These are phyloP conservation scores for Dictyostelium intermedium DNA, from an alignment of 78 protist genomes.

Conservation along the genomic window DNA sequence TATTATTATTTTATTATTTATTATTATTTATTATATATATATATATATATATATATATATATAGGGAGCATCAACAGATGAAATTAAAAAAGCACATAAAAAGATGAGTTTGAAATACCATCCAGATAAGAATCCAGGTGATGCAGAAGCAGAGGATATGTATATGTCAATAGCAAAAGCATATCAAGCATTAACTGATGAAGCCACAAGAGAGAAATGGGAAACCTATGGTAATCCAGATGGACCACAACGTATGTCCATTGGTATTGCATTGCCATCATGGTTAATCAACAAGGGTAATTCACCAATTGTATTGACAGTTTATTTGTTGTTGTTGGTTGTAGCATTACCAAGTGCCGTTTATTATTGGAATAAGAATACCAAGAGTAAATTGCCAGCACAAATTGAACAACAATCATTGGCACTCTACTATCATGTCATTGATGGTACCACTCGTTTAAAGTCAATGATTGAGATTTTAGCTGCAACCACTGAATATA, in stretches of 20 bases:
- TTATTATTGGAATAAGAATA: slow-evolving; percentile 35
- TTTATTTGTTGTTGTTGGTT: slow-evolving; percentile 59
- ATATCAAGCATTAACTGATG: slow-evolving; percentile 63
- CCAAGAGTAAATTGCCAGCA: background rate
- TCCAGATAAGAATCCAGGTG: slow-evolving; percentile 65
- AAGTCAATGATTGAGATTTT: slow-evolving; percentile 59
- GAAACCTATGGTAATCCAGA: slow-evolving; percentile 88
- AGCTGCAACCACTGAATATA: slow-evolving; percentile 37
- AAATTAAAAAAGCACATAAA: slow-evolving; percentile 75
- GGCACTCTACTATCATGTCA: slow-evolving; percentile 33
- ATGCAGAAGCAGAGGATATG: slow-evolving; percentile 10
- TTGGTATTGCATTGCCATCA: slow-evolving; percentile 83
- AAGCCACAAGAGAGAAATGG: slow-evolving; percentile 64
- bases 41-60: background rate
- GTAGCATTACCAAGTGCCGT: slow-evolving; percentile 38
- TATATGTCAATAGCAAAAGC: slow-evolving; percentile 76
- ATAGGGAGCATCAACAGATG: slow-evolving; percentile 55
- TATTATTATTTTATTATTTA: background rate
- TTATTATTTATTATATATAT: background rate
- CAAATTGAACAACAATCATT: slow-evolving; percentile 12
- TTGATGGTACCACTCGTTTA: slow-evolving; percentile 28
- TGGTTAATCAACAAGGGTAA: slow-evolving; percentile 78
- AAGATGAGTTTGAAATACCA: slow-evolving; percentile 22
- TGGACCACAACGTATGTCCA: slow-evolving; percentile 73
- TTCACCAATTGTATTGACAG: slow-evolving; percentile 58